Base-by-base conservation (phyloP, 2,329 filamentous ascomycete species). In the Fusarium chuoi region DNA sequence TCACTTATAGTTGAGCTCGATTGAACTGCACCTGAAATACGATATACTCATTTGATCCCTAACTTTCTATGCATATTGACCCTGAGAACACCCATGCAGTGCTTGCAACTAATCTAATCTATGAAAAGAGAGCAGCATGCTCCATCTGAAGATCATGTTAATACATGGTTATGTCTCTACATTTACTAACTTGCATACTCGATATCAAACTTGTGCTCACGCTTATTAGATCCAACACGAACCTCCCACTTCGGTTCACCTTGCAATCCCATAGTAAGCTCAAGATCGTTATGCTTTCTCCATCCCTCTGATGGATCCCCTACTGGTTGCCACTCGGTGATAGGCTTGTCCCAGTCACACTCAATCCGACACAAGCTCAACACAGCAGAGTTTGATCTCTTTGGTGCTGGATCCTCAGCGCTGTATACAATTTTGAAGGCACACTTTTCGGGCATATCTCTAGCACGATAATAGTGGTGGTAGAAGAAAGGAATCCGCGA, bases 401-500 rank as follows among this genome's bases (percentile, higher is more conserved):
- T 65, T 4, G 33, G 39, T 1, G 4, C 62, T 18, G 9, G 4
- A 6, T 45, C 3, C 9, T 52, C 1, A 33, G 11, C n/a, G 2
- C 56, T 62, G 13, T 46, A 46, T 4, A 26, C 4, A 1, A 46
- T 14, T 4, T 10, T 4, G 0, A 26, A 20, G 4, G 2, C 4
- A 1, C 18, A 46, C 0, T 46, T 26, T 20, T 26, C 8, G 7
- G 24, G 24, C 7, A 46, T 0, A 46, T 4, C 24, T 14, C 2
- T 26, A 0, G 12, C 1, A 7, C 24, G 8, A 5, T 26, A 26
- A 10, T 14, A 5, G 0, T 46, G 12, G 44, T 2, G 4, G 18
- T 26, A 46, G 24, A 46, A 46, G 24, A 46, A 46, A 20, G 24
- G 12, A 20, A 7, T 14, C 1, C 24, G 44, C 0, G 44, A 26